Conservation (phyloP, 768 basidiomycete species). For the Kwoniella bestiolae region DNA sequence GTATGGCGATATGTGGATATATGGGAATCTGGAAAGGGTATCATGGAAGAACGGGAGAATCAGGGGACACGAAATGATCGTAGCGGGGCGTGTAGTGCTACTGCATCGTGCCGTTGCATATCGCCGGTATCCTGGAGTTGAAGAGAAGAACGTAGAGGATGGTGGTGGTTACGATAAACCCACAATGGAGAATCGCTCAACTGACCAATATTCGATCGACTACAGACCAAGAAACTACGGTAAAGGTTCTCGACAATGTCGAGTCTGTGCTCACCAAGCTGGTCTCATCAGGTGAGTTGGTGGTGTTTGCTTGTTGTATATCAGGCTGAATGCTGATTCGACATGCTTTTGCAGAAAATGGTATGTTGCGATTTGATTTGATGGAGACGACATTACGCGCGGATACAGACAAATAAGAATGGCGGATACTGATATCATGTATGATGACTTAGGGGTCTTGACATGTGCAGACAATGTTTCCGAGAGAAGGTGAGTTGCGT, state of each 20-base stretch:
- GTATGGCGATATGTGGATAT: not conserved
- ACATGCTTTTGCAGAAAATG: conserved; percentile 32
- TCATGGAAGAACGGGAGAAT: too few relatives aligned
- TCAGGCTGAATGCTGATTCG: conserved; percentile 26
- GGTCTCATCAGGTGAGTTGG: conserved; percentile 89
- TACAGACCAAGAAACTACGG: conserved; percentile 80
- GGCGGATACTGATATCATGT: conserved; percentile 11
- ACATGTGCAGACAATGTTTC: conserved; percentile 98
- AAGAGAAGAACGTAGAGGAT: too few relatives aligned
- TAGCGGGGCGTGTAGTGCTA: too few relatives aligned
- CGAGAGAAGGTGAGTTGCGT: conserved; percentile 66
- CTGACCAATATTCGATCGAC: not conserved
- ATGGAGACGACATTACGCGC: not conserved
- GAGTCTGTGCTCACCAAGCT: conserved; percentile 94
- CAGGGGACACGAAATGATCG: too few relatives aligned
- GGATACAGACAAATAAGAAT: not conserved
- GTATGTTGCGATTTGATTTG: conserved; percentile 24
- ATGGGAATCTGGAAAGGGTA: too few relatives aligned
- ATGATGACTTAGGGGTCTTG: conserved; percentile 70
- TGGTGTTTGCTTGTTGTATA: not conserved
- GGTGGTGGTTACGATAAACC: too few relatives aligned
- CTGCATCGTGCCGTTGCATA: too few relatives aligned
- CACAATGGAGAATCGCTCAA: not conserved
- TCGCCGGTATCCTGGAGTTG: too few relatives aligned
- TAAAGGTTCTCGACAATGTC: conserved; percentile 95